Base-by-base conservation (phyloP, 805 yeast genomes). In the Suhomyces sp. region DNA sequence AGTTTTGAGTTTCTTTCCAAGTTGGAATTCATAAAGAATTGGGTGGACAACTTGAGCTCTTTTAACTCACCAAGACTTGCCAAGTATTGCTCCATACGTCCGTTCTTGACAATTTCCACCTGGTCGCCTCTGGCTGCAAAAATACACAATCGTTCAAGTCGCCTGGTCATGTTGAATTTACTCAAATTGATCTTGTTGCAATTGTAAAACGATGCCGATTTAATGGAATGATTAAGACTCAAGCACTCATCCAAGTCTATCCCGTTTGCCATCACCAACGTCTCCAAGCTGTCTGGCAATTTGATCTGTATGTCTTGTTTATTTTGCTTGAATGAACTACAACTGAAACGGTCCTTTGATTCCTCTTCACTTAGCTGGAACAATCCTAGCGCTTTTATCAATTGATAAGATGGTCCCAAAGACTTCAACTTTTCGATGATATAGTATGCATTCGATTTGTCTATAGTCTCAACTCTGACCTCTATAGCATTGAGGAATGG, bases 101-200 rank as follows among this genome's bases (percentile, higher is more conserved):
- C 35, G 24, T 26, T 36, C 18, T 25, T 28, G 10, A 36, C 15
- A 18, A 36, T 12, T 9, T 33, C 44, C 16, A 36, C 19, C 16
- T 33, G 23, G 4, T 33, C 33, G 7, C 8, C 33, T 11, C 21
- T 22, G n/a, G 19, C 13, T 14, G 24, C 21, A 19, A 26, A 29
- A 3, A 40, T 31, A 29, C 36, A 41, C 8, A 40, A 25, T 18
- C 27, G 20, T 14, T 40, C 44, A 22, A 40, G 33, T 15, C 24
- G 33, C 21, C 32, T 40, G 16, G 44, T 34, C 8, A 40, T 28
- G 17, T 40, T 40, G 25, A 40, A 40, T 26, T 40, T 40, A 14
- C 35, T 36, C 28, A 40, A 34, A 29, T 40, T 40, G 8, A 40
- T 28, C 9, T 21, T 36, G 6, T 28, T 13, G 12, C 38, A 29